Evolutionary conservation across 495 filamentous ascomycete species (phyloP), one percentile per base, ranked within the genome.

Genomic region (Aspergillus funiculosus): DNA sequence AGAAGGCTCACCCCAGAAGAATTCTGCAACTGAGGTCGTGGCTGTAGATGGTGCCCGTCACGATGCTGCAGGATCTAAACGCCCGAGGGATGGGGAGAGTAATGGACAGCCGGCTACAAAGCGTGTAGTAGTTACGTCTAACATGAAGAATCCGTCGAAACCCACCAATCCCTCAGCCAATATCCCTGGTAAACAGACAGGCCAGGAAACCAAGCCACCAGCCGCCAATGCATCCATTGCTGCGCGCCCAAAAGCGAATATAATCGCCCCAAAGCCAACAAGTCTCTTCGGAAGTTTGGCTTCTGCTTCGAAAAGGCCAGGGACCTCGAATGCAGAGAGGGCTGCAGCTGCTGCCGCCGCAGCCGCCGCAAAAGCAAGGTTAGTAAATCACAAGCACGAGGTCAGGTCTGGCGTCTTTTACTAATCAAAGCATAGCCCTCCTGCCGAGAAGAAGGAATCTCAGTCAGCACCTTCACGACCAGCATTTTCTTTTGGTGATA

Each of bases 261-360:
- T 75, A 32, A 62, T 77, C 25, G 64, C 71, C 2, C 71, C 76
- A 13, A 84, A 83, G 53, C 72, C 78, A 3, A 75, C 73, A 3
- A 72, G 65, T 34, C 70, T 82, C 28, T 82, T 82, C 54, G 70
- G 77, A 10, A 76, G 67, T 48, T 52, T 83, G 37, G 68, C 70
- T 39, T 81, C 79, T 11, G 79, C 78, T 17, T 76, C 72, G 1
- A 83, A 83, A 57, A 76, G 77, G 52, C 76, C 79, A 3, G 75
- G 78, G 13, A 75, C 78, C 7, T 75, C 75, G 0, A 73, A 74
- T 57, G 72, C 74, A 10, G 75, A 74, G 43, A 60, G 71, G 51
- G 68, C 67, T 20, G 76, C 77, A 0, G 53, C 54, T 4, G 77
- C 75, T 5, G 63, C 61, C 0, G 66, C 67, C 1, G 67, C 68